These are phyloP conservation scores for Cystobasidium tubakii DNA, from an alignment of 768 basidiomycete species.

Conservation along the genomic window DNA sequence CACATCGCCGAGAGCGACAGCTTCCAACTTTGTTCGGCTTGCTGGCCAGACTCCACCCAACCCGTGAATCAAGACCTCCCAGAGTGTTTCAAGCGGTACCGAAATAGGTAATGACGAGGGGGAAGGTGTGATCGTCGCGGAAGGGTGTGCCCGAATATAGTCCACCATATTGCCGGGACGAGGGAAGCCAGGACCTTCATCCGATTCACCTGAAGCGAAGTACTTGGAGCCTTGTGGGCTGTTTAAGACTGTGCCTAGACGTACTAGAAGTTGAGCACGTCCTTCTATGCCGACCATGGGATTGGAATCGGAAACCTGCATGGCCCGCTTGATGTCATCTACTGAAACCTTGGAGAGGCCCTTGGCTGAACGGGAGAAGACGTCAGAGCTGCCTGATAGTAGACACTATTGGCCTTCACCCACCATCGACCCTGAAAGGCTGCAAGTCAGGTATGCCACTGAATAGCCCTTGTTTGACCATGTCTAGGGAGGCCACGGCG, in stretches of 20 bases:
- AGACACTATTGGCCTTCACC: constrained; percentile 42
- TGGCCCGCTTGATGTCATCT: constrained; percentile 59
- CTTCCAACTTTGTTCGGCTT: constrained; percentile 62
- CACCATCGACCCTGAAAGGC: constrained; percentile 74
- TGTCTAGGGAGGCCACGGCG: constrained; percentile 80
- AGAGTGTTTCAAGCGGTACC: constrained; percentile 69
- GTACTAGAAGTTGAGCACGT: constrained; percentile 67
- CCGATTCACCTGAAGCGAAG: constrained; percentile 56
- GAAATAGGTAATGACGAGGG: constrained; percentile 38
- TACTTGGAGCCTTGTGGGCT: constrained; percentile 56
- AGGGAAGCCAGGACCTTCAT: constrained; percentile 15
- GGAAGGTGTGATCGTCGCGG: constrained; percentile 38
- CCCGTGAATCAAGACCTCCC: constrained; percentile 73
- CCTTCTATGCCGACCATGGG: constrained; percentile 88
- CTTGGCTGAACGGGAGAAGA: constrained; percentile 54
- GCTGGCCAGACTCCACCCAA: constrained; percentile 81
- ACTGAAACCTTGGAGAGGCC: constrained; percentile 64
- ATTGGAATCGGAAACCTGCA: constrained; percentile 74
- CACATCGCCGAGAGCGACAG: constrained; percentile 76
- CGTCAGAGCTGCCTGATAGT: not conserved
- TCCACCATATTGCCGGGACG: constrained; percentile 44
- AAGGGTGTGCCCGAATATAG: constrained; percentile 44
- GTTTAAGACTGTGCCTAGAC: constrained; percentile 66
- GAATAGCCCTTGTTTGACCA: constrained; percentile 81
- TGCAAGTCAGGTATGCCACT: constrained; percentile 58